Evolutionary conservation across 768 basidiomycete species (phyloP).

Genomic region (Tephrocybe sp.): DNA sequence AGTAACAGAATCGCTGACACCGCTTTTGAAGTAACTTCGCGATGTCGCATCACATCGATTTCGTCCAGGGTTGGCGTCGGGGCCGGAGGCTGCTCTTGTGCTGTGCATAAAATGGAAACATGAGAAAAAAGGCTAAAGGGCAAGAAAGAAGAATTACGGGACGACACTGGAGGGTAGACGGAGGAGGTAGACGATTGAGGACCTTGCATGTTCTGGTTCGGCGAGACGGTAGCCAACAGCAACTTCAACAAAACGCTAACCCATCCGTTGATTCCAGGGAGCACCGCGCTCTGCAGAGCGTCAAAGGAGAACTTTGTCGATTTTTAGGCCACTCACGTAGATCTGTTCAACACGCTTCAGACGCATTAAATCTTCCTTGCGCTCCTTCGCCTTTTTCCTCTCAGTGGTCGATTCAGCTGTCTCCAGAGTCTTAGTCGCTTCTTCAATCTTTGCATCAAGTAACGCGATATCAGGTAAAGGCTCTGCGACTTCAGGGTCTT

Average conservation of each 20-base stretch:
- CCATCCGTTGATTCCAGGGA: slow-evolving; percentile 85
- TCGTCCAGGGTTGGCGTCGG: slow-evolving; percentile 84
- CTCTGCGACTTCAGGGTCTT: slow-evolving; percentile 63
- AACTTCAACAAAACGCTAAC: slow-evolving; percentile 93
- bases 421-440: slow-evolving; percentile 50
- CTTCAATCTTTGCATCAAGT: slow-evolving; percentile 71
- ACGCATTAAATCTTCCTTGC: slow-evolving; percentile 79
- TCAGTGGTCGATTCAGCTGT: slow-evolving; percentile 50
- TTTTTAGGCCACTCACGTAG: slow-evolving; percentile 60
- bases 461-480: slow-evolving; percentile 70
- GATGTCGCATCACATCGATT: slow-evolving; percentile 89
- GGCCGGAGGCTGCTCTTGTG: slow-evolving; percentile 58
- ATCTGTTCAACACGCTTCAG: slow-evolving; percentile 89
- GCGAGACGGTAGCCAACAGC: slow-evolving; percentile 89
- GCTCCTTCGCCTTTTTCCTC: slow-evolving; percentile 60
- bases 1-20: slow-evolving; percentile 92
- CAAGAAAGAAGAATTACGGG: slow-evolving; percentile 43
- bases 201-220: slow-evolving; percentile 58
- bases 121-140: not conserved
- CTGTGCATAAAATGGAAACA: slow-evolving; percentile 25
- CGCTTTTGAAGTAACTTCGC: slow-evolving; percentile 96
- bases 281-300: slow-evolving; percentile 62
- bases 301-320: not conserved
- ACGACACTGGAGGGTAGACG: slow-evolving; percentile 67
- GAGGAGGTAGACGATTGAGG: slow-evolving; percentile 69